Evolutionary conservation across 176 grass and related monocot species (phyloP).

Genomic region (Oryza longistaminata): DNA sequence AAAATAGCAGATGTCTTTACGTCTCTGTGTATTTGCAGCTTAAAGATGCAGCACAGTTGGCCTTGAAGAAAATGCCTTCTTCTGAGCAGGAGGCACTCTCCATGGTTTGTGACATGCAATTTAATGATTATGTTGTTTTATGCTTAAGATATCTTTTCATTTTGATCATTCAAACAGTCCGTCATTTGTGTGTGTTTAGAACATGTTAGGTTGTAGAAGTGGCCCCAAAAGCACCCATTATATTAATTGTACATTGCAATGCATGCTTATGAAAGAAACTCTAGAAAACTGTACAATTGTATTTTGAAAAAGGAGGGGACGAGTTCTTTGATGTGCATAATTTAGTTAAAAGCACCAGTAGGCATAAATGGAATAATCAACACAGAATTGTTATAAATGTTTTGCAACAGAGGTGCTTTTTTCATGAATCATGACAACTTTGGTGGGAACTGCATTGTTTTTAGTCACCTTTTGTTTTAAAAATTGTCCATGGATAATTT

Average conservation of each 20-base stretch:
- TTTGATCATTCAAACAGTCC: slow-evolving; percentile 23
- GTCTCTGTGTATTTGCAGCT: slow-evolving; percentile 61
- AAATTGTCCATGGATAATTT: slow-evolving; percentile 1
- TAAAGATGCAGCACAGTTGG: slow-evolving; percentile 97
- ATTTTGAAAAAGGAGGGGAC: background rate
- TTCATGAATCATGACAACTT: background rate
- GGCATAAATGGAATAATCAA: background rate
- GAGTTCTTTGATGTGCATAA: background rate
- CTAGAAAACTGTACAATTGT: background rate
- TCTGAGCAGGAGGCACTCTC: slow-evolving; percentile 96
- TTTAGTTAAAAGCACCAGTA: background rate
- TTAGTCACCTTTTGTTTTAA: background rate
- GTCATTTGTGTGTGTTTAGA: slow-evolving; percentile 6
- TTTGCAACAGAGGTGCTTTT: background rate
- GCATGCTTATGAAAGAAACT: no score
- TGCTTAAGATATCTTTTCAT: background rate
- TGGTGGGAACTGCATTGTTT: background rate
- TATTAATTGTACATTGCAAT: background rate
- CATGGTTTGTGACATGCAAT: slow-evolving; percentile 57
- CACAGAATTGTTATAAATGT: background rate
- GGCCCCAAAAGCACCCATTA: background rate
- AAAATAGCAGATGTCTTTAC: slow-evolving; percentile 19
- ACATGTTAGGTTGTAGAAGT: slow-evolving; percentile 2
- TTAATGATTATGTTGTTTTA: slow-evolving; percentile 32
- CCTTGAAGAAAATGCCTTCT: slow-evolving; percentile 98